A percentile compares a stretch with the other conserved stretches of the same genome.
These are phyloP conservation scores for Dioszegia hungarica DNA, from an alignment of 768 basidiomycete genomes.

Conservation along the genomic window DNA sequence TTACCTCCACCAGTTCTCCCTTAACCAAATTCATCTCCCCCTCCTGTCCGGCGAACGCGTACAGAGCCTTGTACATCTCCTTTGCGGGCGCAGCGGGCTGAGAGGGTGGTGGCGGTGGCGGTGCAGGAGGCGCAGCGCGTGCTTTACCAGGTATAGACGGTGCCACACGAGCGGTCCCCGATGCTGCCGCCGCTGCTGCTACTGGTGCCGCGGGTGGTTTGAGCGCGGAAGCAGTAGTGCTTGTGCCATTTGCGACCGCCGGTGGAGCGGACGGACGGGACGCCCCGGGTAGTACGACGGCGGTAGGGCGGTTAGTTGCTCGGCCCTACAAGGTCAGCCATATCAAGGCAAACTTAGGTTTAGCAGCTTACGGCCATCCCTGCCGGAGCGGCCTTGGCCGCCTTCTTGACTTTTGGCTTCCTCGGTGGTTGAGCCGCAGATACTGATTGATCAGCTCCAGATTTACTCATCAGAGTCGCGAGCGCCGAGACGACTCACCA, in stretches of 20 bases:
- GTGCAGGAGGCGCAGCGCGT: slow-evolving; percentile 44
- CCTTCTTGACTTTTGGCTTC: slow-evolving; percentile 86
- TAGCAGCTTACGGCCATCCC: slow-evolving; percentile 23
- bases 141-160: slow-evolving; percentile 51
- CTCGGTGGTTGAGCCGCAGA: slow-evolving; percentile 80
- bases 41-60: slow-evolving; percentile 80
- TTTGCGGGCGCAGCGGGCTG: slow-evolving; percentile 61
- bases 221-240: slow-evolving; percentile 23
- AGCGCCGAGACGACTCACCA: slow-evolving; percentile 21
- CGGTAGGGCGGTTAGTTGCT: slow-evolving; percentile 51
- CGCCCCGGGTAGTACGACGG: slow-evolving; percentile 48
- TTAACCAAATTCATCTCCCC: slow-evolving; percentile 87
- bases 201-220: slow-evolving; percentile 49
- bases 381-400: slow-evolving; percentile 51
- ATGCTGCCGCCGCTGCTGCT: slow-evolving; percentile 46
- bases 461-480: background rate
- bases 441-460: slow-evolving; percentile 33
- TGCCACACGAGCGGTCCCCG: slow-evolving; percentile 41
- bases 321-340: slow-evolving; percentile 17
- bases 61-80: slow-evolving; percentile 79
- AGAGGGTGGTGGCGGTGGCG: slow-evolving; percentile 55
- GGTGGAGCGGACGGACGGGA: slow-evolving; percentile 64
- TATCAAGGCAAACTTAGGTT: background rate
- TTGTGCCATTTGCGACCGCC: slow-evolving; percentile 50
- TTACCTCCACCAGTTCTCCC: slow-evolving; percentile 84